Percentiles rank a stretch among this genome's conserved stretches.
These are phyloP conservation scores for Cornus controversa DNA, from an alignment of 148 eudicot species.

Conservation along the genomic window DNA sequence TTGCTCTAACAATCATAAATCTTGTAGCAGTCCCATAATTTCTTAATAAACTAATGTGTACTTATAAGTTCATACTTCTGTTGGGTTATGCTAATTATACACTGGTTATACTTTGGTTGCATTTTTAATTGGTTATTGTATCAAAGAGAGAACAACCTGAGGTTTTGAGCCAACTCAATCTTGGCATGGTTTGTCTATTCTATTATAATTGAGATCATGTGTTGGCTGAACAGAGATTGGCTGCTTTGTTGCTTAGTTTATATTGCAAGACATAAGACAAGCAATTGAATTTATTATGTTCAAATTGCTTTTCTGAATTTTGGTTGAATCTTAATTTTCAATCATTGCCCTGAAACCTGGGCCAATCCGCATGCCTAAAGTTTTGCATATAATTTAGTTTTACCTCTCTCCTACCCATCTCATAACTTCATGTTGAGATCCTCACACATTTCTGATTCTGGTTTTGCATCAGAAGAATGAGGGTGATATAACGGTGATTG, in stretches of 20 bases:
- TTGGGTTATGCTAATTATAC: not conserved
- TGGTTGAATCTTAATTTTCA: conserved; percentile 3
- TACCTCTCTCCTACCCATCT: not conserved
- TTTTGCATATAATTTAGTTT: not conserved
- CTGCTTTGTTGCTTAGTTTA: too few species aligned
- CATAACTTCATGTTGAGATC: conserved; percentile 1
- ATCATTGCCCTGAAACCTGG: not conserved
- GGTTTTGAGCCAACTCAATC: not conserved
- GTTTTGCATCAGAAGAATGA: conserved; percentile 59
- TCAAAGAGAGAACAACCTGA: not conserved
- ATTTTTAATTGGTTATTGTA: not conserved
- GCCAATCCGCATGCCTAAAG: not conserved
- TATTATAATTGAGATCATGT: not conserved
- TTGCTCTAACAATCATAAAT: not conserved
- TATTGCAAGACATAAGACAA: not conserved
- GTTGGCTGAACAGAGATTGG: not conserved
- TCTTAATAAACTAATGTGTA: not conserved
- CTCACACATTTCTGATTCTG: conserved; percentile 4
- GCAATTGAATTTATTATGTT: not conserved
- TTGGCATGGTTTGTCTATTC: not conserved
- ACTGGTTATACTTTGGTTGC: not conserved
- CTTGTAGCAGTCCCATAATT: not conserved
- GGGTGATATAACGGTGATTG: conserved; percentile 70
- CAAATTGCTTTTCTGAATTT: not conserved
- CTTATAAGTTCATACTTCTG: not conserved